Evolutionary conservation across 164 flowering plant genomes (phyloP).

Genomic region (Echeveria elegans): DNA sequence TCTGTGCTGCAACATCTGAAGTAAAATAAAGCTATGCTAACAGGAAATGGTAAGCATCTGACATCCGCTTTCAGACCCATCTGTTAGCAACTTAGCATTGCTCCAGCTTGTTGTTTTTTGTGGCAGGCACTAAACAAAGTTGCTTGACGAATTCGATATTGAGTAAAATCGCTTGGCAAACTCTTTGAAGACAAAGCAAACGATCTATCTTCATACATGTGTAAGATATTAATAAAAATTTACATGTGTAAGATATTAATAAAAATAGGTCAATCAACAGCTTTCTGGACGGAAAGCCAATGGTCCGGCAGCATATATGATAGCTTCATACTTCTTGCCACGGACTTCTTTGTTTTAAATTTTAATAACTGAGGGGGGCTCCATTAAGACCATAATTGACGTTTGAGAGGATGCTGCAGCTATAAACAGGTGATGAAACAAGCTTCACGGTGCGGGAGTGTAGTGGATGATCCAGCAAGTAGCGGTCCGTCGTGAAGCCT

Average conservation of each 20-base stretch:
- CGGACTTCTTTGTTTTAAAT: conserved; percentile 34
- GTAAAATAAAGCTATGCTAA: not conserved
- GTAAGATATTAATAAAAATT: not conserved
- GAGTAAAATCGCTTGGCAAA: not conserved
- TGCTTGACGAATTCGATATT: not conserved
- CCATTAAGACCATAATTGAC: conserved; percentile 62
- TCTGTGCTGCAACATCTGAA: not conserved
- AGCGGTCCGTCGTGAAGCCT: conserved; percentile 41
- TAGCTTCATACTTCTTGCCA: conserved; percentile 40
- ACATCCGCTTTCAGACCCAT: too few species aligned
- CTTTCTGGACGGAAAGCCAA: conserved; percentile 67
- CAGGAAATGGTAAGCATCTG: not conserved
- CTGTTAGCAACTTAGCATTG: not conserved
- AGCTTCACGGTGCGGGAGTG: conserved; percentile 61
- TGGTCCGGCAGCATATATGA: conserved; percentile 66
- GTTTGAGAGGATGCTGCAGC: conserved; percentile 52
- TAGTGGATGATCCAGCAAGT: conserved; percentile 63
- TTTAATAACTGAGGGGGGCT: conserved; percentile 46
- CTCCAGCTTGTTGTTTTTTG: not conserved
- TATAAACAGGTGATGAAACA: conserved; percentile 55
- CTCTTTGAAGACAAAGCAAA: not conserved
- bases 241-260: not conserved
- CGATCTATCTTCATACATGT: not conserved
- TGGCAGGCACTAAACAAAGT: not conserved
- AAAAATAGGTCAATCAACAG: conserved; percentile 21